Evolutionary conservation across 257 asterid species (phyloP).

Genomic region (Solanum sitiens): DNA sequence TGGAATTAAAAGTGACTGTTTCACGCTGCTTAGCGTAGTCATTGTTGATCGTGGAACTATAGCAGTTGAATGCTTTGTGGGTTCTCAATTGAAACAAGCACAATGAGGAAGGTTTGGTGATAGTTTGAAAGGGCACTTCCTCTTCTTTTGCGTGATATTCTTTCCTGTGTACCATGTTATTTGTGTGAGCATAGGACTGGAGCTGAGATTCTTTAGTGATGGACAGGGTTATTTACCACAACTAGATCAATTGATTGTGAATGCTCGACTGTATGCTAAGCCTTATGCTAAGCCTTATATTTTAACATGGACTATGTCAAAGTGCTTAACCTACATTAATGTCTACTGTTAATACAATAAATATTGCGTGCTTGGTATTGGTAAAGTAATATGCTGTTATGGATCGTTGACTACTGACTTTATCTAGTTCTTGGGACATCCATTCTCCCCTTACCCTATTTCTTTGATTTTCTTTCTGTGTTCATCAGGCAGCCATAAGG

Average conservation of each 20-base stretch:
- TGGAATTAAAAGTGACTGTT: not conserved
- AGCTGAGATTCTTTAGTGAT: not conserved
- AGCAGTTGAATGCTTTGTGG: not conserved
- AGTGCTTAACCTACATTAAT: not conserved
- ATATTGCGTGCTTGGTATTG: not conserved
- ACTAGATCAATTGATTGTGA: not conserved
- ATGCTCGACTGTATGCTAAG: not conserved
- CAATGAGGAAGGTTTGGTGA: not conserved
- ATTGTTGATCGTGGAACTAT: not conserved
- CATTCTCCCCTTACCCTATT: not conserved
- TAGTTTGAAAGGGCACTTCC: not conserved
- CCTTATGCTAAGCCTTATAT: not conserved
- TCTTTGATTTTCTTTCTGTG: not conserved
- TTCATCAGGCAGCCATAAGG: constrained; percentile 73
- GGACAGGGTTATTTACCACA: not conserved
- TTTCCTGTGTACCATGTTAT: not conserved
- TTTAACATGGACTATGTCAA: not conserved
- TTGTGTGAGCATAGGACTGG: not conserved
- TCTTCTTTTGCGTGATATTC: not conserved
- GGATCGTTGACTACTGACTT: not conserved
- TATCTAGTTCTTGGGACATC: not conserved
- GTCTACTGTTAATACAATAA: not conserved
- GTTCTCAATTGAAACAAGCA: not conserved
- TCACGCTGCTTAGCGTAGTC: not conserved
- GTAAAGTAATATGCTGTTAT: not conserved